phyloP scores from a whole-genome alignment of 352 stramenopile species.

The Phytophthora pinifolia region DNA sequence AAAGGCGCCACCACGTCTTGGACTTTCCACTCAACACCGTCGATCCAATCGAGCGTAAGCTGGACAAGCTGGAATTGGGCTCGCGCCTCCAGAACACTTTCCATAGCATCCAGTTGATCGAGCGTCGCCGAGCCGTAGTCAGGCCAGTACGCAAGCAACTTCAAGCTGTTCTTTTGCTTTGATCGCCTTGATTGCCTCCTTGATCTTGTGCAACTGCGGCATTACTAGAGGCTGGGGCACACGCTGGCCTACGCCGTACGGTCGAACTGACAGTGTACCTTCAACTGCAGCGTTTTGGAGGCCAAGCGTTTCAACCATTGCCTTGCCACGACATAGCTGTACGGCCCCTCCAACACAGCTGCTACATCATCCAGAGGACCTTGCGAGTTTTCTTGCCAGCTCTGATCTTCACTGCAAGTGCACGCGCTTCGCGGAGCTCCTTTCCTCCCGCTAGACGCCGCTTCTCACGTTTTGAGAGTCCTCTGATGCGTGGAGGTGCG shows the following conservation, averaged over 20 bases:
- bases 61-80: no score
- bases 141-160: no score
- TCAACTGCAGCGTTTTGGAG: background rate
- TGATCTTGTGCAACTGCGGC: background rate
- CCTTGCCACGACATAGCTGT: background rate
- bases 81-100: no score
- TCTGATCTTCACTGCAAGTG: background rate
- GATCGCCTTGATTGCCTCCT: background rate
- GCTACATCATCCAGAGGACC: background rate
- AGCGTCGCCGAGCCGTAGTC: no score
- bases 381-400: background rate
- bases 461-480: no score
- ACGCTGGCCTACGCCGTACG: background rate
- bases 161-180: no score
- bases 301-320: background rate
- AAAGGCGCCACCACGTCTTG: no score
- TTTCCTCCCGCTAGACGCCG: no score
- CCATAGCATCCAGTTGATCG: no score
- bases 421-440: background rate
- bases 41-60: no score
- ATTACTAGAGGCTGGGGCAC: background rate
- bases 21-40: no score
- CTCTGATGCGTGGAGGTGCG: no score
- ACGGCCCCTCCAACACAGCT: background rate
- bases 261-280: background rate